Evolutionary conservation across 306 rosid genomes (phyloP), one percentile per base, ranked within the genome.

Genomic region (Vigna unguiculata): DNA sequence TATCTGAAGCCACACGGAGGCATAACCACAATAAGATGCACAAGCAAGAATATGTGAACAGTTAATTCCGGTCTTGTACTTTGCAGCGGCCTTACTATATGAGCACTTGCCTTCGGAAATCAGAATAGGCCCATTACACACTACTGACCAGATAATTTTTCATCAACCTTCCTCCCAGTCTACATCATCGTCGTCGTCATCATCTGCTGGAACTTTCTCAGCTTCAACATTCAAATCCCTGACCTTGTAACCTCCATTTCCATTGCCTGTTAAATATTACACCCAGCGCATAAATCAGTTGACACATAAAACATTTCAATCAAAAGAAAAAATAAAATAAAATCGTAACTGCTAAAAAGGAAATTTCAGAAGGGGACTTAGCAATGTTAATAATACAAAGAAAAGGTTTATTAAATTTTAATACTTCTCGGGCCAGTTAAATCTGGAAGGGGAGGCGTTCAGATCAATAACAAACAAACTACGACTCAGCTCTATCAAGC

Each of bases 131-230:
- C 28, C 32, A 54, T 54, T 51, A 46, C 67, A 16, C 54, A 57
- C 66, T 13, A 57, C 61, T 68, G 49, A 51, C 67, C 25, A 25
- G 30, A 60, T 47, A 9, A 41, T 28, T 19, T 24, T 43, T 67
- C 83, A 80, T 83, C 63, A 93, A 63, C 97, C 93, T 86, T 93
- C 98, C 89, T 93, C 98, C 98, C 98, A 91, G 80, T 93, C 97
- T 21, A 93, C 79, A 30, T 28, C 65, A 1, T 60, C 66, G 11
- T 89, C 88, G 38, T 91, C 93, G 0, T 85, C 97, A 0, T 87
- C 93, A 3, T 89, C 93, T 20, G 90, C 88, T 7, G 80, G 87
- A 45, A 84, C 72, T 51, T 87, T 89, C 69, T 89, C 91, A 20
- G 96, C 97, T 80, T 88, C 86, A 36, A 91, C 83, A 67, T 93